Evolutionary conservation across 805 yeast genomes (phyloP).

Genomic region (Candida methanosorbosa): DNA sequence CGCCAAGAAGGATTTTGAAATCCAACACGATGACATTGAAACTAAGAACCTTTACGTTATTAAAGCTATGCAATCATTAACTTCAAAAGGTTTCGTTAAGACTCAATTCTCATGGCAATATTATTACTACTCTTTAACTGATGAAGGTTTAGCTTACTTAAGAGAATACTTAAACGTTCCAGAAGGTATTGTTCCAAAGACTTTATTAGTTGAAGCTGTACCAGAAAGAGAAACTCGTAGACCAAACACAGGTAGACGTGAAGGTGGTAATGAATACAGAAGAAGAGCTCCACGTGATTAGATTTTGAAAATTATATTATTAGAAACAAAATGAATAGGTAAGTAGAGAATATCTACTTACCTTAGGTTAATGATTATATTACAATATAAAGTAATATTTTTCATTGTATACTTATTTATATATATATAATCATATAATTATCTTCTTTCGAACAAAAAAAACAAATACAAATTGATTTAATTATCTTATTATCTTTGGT

Average conservation of each 20-base stretch:
- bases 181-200: conserved; percentile 96
- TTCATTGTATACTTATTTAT: too few species aligned
- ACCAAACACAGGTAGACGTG: conserved; percentile 46
- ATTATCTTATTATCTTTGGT: too few species aligned
- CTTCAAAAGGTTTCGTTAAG: conserved; percentile 98
- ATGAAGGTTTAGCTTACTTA: conserved; percentile 98
- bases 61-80: conserved; percentile 98
- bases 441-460: too few species aligned
- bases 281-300: conserved; percentile 49
- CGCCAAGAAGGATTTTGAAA: conserved; percentile 98
- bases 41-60: conserved; percentile 96
- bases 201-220: conserved; percentile 92
- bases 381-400: too few species aligned
- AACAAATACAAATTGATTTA: too few species aligned
- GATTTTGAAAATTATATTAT: too few species aligned
- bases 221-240: conserved; percentile 55
- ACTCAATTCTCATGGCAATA: conserved; percentile 99
- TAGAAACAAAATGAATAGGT: too few species aligned
- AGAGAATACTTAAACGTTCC: conserved; percentile 98
- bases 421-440: too few species aligned
- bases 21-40: conserved; percentile 96
- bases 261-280: conserved; percentile 47
- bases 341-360: too few species aligned
- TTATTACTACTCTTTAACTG: conserved; percentile 99
- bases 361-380: too few species aligned